A percentile compares a stretch with the other conserved stretches of the same genome.
These are phyloP conservation scores for Oxytropis ochrocephala DNA, from an alignment of 306 rosid genomes.

Conservation along the genomic window DNA sequence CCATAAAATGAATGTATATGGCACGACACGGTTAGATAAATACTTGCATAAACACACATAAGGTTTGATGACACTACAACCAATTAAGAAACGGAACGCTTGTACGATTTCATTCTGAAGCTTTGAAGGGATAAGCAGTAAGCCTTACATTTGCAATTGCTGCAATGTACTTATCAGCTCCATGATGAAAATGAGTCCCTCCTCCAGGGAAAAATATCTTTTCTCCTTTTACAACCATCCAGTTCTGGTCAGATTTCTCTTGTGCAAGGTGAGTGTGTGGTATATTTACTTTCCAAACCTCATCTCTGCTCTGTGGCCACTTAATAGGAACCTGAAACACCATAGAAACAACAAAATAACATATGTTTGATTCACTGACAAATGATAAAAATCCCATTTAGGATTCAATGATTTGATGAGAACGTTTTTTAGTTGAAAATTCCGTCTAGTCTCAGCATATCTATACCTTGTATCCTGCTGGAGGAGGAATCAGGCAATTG, in stretches of 20 bases:
- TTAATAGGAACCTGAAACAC: conserved; percentile 31
- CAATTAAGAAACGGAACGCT: neutral
- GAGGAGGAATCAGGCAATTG: conserved; percentile 42
- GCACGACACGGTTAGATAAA: neutral
- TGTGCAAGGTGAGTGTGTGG: conserved; percentile 41
- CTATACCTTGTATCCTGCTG: conserved; percentile 34
- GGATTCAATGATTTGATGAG: neutral
- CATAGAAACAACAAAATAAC: neutral
- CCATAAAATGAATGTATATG: neutral
- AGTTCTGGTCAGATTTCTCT: conserved; percentile 41
- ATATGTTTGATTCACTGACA: neutral
- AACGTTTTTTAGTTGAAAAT: conserved; percentile 6
- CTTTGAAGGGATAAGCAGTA: neutral
- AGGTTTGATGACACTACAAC: neutral
- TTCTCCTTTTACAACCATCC: conserved; percentile 42
- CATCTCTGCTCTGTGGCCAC: conserved; percentile 42
- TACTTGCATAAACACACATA: neutral
- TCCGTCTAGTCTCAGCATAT: neutral
- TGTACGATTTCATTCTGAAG: neutral
- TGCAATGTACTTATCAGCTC: conserved; percentile 40
- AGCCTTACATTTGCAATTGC: conserved; percentile 36
- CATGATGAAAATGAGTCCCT: conserved; percentile 36
- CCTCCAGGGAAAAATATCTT: conserved; percentile 38
- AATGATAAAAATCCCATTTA: too few relatives aligned
- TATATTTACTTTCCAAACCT: conserved; percentile 39